Base-by-base conservation (phyloP, 2,329 filamentous ascomycete genomes). In the Ilyonectria mors-panacis region DNA sequence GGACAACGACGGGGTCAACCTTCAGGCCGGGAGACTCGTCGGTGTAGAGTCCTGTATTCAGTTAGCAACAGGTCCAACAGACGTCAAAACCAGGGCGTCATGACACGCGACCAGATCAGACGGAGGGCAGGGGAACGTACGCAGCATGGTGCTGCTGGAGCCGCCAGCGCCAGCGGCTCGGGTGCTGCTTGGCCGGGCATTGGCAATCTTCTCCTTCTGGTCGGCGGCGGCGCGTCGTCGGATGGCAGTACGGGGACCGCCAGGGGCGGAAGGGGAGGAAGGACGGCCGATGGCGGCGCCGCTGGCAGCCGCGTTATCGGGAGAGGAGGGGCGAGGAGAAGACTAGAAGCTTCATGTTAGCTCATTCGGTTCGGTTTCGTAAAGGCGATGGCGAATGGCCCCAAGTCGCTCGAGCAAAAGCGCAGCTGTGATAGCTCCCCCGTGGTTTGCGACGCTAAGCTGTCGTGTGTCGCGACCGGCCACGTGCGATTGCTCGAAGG, bases 131-230 rank as follows among this genome's bases (percentile, higher is more conserved):
- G 48, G 59, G 60, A 50, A 89, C 92, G 74, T 92, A 94, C 95
- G 95, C 86, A 99, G 88, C 96, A 99, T 99, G 59, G 96, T 99
- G 85, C 94, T 97, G 83, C 93, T 97, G 81, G 94, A 98, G 73
- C 96, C 96, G 74, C 96, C 96, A 19, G 96, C 96, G 76, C 96
- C 96, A 37, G 96, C 96, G 44, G 95, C 91, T 77, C 96, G 90
- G 73, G 96, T 99, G 85, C 93, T 97, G 81, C 92, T 93, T 57
- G 96, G 96, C 75, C 96, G 89, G 73, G 90, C 93, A 92, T 97
- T 99, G 78, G 95, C 95, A 76, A 95, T 90, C 85, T 97, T 96
- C 85, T 98, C 96, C 84, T 97, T 97, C 85, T 97, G 93, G 82
- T 98, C 96, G 77, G 95, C 95, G 33, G 96, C 96, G 48, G 96